Evolutionary conservation across 331 rosid species (phyloP).

Genomic region (Stylosanthes scabra): DNA sequence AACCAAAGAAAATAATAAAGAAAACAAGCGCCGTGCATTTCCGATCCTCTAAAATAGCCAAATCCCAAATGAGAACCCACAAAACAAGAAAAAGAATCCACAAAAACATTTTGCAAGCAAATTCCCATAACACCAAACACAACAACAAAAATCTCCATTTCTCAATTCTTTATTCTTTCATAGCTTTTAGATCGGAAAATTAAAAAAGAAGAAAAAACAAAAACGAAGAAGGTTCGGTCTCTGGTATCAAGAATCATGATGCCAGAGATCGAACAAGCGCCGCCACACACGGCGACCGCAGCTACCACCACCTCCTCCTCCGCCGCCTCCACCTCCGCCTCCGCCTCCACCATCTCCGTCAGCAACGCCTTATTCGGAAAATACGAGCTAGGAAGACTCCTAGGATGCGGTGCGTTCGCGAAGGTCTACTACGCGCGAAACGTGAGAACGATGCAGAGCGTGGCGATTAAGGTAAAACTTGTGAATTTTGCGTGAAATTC

Average conservation of each 20-base stretch:
- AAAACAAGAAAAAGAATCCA: neutral
- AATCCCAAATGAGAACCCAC: neutral
- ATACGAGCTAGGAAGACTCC: constrained; percentile 45
- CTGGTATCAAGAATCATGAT: neutral
- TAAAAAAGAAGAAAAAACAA: too few relatives aligned
- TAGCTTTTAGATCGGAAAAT: neutral
- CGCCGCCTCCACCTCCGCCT: neutral
- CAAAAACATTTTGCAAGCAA: neutral
- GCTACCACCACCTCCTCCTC: neutral
- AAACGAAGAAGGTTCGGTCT: neutral
- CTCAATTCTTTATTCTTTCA: neutral
- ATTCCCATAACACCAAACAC: neutral
- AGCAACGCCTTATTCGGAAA: constrained; percentile 35
- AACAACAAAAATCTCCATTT: too few relatives aligned
- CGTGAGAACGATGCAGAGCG: constrained; percentile 26
- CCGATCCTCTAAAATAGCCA: neutral
- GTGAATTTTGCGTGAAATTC: too few relatives aligned
- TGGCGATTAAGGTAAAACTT: constrained; percentile 34
- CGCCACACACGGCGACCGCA: neutral
- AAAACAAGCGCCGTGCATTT: neutral
- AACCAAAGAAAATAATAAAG: neutral
- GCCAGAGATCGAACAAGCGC: constrained; percentile 5
- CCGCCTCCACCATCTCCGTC: neutral
- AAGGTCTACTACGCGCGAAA: constrained; percentile 51
- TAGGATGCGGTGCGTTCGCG: constrained; percentile 56